Base-by-base conservation (phyloP, 495 filamentous ascomycete genomes). In the Bombardia bombarda region DNA sequence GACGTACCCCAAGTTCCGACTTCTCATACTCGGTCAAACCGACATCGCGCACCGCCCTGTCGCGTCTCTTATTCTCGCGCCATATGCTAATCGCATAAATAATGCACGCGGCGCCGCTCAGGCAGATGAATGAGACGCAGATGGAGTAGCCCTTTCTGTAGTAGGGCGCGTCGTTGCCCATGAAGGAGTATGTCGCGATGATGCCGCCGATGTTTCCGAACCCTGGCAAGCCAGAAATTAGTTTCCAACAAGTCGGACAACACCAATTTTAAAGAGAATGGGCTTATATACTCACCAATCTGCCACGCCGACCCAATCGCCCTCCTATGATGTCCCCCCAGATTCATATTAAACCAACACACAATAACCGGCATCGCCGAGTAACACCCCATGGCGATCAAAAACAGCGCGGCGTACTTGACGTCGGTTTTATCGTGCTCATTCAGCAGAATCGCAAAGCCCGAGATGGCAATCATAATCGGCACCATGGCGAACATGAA, bases 171-270 rank as follows among this genome's bases (percentile, higher is more conserved):
- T 96, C 87, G 35, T 72, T 79, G 6, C 58, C 51, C 19, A 92
- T 50, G 62, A 97, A 98, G 0, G 80, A 70, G 63, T 83, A 96
- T 0, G 87, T 90, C 0, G 90, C 75, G 42, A 96, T 88, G 50
- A 98, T 93, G 12, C 90, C 92, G 28, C 88, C 90, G 47, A 89
- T 84, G 51, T 96, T 95, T n/a, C 90, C 90, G 50, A 93, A 93
- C 0, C 84, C 54, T 57, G 7, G 8, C 17, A 1, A n/a, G 17
- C 10, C 3, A n/a, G n/a, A n/a, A n/a, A 23, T 21, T 17, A 2
- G 38, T 38, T n/a, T n/a, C n/a, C n/a, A n/a, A n/a, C n/a, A n/a
- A n/a, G n/a, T n/a, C n/a, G n/a, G n/a, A n/a, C n/a, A n/a, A n/a
- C n/a, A n/a, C n/a, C n/a, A n/a, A n/a, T n/a, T n/a, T 38, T n/a